These are phyloP conservation scores for Lactarius deliciosus DNA, from an alignment of 768 basidiomycete genomes.

Conservation along the genomic window DNA sequence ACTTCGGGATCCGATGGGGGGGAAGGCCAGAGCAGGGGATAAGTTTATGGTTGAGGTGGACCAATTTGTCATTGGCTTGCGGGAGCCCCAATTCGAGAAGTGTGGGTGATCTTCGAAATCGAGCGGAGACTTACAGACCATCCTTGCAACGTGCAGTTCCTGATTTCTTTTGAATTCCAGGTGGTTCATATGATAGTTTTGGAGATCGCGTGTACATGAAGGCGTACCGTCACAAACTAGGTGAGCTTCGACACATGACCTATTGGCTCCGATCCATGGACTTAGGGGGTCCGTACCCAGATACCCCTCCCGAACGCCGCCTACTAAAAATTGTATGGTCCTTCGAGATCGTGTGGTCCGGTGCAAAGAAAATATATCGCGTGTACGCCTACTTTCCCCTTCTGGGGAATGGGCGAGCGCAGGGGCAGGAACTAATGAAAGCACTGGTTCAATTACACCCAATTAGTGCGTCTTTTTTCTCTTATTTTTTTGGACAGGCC, in stretches of 20 bases:
- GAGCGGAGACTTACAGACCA: constrained; percentile 14
- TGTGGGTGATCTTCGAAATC: constrained; percentile 20
- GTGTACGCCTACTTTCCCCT: constrained; percentile 28
- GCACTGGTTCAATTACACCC: constrained; percentile 28
- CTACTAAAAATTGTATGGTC: constrained; percentile 27
- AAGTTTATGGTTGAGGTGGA: constrained; percentile 28
- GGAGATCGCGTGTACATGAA: constrained; percentile 29
- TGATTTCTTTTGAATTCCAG: constrained; percentile 16
- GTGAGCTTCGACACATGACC: constrained; percentile 10
- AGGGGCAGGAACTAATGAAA: constrained; percentile 27
- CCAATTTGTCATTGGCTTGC: constrained; percentile 28
- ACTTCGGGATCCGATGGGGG: constrained; percentile 26
- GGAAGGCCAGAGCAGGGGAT: constrained; percentile 22
- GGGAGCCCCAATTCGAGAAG: constrained; percentile 27
- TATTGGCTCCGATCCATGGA: constrained; percentile 20
- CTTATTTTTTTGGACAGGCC: constrained; percentile 4
- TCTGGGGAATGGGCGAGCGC: constrained; percentile 27
- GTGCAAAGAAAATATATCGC: constrained; percentile 26
- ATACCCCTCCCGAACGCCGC: constrained; percentile 25
- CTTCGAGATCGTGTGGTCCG: constrained; percentile 27
- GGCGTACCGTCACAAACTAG: constrained; percentile 26
- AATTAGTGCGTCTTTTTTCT: constrained; percentile 23
- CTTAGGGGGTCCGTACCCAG: constrained; percentile 23
- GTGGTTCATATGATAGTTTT: constrained; percentile 27
- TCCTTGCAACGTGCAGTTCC: constrained; percentile 19